Percentiles rank a stretch among this genome's conserved stretches.
phyloP scores from a whole-genome alignment of 306 rosid genomes.

The Cicer chorassanicum region DNA sequence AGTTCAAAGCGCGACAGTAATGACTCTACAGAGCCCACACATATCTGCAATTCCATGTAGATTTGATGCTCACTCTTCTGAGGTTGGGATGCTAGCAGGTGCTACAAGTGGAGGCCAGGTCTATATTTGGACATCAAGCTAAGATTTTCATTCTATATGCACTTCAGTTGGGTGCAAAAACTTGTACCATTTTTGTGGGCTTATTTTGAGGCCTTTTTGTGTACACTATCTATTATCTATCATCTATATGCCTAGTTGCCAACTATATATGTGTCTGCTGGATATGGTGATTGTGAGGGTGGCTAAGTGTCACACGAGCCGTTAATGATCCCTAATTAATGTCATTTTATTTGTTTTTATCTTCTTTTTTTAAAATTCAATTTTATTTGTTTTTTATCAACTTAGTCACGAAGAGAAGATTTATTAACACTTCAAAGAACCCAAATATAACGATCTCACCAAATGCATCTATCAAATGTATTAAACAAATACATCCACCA shows the following conservation, averaged over 20 bases:
- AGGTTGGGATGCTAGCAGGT: conserved; percentile 61
- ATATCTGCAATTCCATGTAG: conserved; percentile 87
- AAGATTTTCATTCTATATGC: conserved; percentile 21
- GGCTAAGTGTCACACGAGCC: no score
- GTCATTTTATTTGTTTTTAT: no score
- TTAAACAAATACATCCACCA: no score
- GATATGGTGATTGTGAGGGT: no score
- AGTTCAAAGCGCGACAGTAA: conserved; percentile 47
- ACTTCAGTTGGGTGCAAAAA: background rate
- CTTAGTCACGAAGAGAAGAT: no score
- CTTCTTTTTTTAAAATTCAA: no score
- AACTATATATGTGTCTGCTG: background rate
- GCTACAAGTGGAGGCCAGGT: conserved; percentile 61
- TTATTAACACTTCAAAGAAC: no score
- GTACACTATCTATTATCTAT: no score
- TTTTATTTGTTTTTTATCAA: no score
- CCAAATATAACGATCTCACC: no score
- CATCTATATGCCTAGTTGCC: background rate
- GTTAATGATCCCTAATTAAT: no score
- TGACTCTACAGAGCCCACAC: conserved; percentile 65
- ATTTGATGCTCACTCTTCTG: conserved; percentile 63
- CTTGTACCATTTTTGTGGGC: background rate
- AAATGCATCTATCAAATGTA: no score
- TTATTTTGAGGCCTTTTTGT: background rate
- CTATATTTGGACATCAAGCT: conserved; percentile 52